These are phyloP conservation scores for Colletotrichum tropicale DNA, from an alignment of 2,329 filamentous ascomycete genomes.

Conservation along the genomic window DNA sequence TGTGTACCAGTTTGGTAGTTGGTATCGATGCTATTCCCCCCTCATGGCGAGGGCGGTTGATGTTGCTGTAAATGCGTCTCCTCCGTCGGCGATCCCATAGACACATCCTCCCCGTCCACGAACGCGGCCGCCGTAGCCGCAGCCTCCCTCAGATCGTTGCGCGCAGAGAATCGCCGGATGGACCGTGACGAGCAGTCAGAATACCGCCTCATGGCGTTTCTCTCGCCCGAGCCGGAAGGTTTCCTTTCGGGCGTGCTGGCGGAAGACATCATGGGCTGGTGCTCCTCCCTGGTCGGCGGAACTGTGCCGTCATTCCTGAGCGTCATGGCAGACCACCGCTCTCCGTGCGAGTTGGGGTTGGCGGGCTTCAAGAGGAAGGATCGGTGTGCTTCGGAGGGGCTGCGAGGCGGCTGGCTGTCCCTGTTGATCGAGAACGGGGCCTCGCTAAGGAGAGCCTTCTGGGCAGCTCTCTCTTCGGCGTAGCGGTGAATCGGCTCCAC, in stretches of 20 bases:
- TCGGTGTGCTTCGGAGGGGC: neutral
- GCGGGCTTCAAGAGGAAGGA: slow-evolving; percentile 13
- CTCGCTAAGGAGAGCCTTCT: slow-evolving; percentile 4
- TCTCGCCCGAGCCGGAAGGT: neutral
- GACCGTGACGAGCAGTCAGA: slow-evolving; percentile 13
- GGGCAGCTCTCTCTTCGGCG: neutral
- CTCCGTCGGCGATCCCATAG: slow-evolving; percentile 3
- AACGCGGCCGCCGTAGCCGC: slow-evolving; percentile 15
- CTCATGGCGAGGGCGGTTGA: neutral
- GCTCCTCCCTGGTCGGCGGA: neutral
- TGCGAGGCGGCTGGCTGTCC: neutral
- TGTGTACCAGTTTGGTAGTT: neutral
- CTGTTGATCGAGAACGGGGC: slow-evolving; percentile 10
- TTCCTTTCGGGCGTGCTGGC: slow-evolving; percentile 8
- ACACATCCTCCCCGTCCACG: neutral
- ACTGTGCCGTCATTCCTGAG: neutral
- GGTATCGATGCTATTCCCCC: neutral
- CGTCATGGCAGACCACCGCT: slow-evolving; percentile 16
- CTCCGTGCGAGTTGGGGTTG: neutral
- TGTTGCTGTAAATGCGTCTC: neutral
- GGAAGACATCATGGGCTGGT: neutral
- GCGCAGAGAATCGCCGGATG: slow-evolving; percentile 11
- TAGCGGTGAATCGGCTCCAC: slow-evolving; percentile 1
- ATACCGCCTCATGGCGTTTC: slow-evolving; percentile 9
- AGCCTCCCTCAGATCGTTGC: slow-evolving; percentile 11